These are phyloP conservation scores for Botrytis galanthina DNA, from an alignment of 2,329 filamentous ascomycete genomes.

Conservation along the genomic window DNA sequence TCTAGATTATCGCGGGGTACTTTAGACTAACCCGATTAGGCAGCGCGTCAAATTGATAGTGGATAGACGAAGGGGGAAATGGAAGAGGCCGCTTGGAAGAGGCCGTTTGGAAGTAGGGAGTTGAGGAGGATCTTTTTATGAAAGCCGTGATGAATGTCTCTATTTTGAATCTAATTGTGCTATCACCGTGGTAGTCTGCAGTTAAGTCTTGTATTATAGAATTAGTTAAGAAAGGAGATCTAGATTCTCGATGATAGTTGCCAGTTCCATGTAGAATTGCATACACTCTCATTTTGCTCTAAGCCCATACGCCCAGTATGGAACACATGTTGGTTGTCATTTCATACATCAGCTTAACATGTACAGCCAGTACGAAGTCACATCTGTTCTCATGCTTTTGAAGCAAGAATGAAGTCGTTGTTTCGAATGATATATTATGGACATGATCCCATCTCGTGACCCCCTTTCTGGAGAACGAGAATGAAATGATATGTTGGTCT, in stretches of 20 bases:
- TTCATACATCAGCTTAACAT: not conserved
- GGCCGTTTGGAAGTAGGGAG: not conserved
- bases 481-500: not conserved
- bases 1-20: not conserved
- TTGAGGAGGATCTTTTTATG: not conserved
- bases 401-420: not conserved
- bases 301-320: not conserved
- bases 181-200: not conserved
- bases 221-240: too few relatives aligned
- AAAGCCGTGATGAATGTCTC: not conserved
- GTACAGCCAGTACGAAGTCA: not conserved
- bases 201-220: too few relatives aligned
- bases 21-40: not conserved
- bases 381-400: not conserved
- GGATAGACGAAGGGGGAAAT: not conserved
- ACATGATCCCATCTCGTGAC: not conserved
- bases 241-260: not conserved
- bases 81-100: not conserved
- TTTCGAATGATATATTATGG: not conserved
- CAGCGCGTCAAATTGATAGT: not conserved
- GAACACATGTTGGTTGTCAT: not conserved
- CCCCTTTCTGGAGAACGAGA: not conserved
- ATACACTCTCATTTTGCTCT: not conserved
- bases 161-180: not conserved
- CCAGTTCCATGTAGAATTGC: not conserved